A percentile compares a stretch with the other conserved stretches of the same genome.
Evolutionary conservation across 2,329 filamentous ascomycete genomes (phyloP).

Genomic region (Aquanectria penicillioides): DNA sequence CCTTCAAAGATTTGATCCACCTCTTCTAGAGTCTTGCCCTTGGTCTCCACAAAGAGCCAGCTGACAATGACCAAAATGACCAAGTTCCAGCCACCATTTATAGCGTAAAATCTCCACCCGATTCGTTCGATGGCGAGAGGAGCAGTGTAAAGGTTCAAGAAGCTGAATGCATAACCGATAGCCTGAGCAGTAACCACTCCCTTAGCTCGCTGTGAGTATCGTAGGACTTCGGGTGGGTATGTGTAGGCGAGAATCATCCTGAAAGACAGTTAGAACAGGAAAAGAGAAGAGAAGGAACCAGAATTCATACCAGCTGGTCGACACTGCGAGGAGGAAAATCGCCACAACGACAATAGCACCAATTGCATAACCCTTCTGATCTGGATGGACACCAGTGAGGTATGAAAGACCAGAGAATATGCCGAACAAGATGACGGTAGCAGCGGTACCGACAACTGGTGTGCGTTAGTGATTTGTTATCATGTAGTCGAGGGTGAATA

Average conservation of each 20-base stretch:
- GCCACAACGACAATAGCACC: constrained; percentile 14
- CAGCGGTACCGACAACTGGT: constrained; percentile 1
- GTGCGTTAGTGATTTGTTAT: background rate
- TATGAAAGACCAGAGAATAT: constrained; percentile 8
- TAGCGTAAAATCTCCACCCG: constrained; percentile 12
- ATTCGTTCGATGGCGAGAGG: constrained; percentile 17
- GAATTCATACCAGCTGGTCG: constrained; percentile 15
- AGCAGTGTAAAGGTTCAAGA: constrained; percentile 20
- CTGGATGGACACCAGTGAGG: background rate
- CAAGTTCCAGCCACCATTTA: constrained; percentile 20
- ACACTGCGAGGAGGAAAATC: constrained; percentile 15
- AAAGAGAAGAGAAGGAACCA: no score
- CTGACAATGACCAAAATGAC: constrained; percentile 9
- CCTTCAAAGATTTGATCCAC: constrained; percentile 20
- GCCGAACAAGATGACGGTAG: background rate
- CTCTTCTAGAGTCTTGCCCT: constrained; percentile 21
- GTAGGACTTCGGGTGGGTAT: constrained; percentile 14
- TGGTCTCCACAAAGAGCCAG: constrained; percentile 20
- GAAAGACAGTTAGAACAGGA: background rate
- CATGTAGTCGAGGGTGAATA: no score
- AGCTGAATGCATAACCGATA: constrained; percentile 19
- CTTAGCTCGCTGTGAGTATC: constrained; percentile 20
- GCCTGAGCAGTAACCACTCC: constrained; percentile 18
- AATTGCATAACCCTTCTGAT: constrained; percentile 15
- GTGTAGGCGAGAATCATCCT: constrained; percentile 18